Percentiles rank a stretch among this genome's conserved stretches.
These are phyloP conservation scores for Ligustrum vulgare DNA, from an alignment of 257 asterid genomes.

Conservation along the genomic window DNA sequence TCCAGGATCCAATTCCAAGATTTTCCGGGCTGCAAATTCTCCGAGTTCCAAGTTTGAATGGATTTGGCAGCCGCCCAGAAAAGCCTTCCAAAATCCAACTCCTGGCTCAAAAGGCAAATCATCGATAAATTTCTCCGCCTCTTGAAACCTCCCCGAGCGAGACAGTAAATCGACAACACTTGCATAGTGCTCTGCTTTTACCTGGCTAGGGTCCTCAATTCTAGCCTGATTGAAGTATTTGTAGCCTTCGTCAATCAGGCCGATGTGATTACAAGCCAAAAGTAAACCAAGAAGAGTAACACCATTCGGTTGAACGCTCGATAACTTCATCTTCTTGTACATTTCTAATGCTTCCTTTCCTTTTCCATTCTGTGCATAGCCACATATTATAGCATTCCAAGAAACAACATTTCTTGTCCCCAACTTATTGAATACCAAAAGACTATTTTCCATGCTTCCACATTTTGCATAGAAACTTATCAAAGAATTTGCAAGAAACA, in stretches of 20 bases:
- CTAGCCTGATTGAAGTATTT: constrained; percentile 51
- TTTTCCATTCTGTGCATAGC: constrained; percentile 76
- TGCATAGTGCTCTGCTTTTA: constrained; percentile 76
- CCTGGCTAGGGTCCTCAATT: constrained; percentile 31
- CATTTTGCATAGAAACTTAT: constrained; percentile 85
- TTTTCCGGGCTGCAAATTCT: constrained; percentile 52
- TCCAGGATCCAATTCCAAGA: constrained; percentile 62
- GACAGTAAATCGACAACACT: constrained; percentile 76
- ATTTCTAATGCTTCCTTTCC: constrained; percentile 52
- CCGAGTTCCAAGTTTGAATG: constrained; percentile 64
- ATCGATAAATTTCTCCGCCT: constrained; percentile 55
- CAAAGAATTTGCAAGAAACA: constrained; percentile 62
- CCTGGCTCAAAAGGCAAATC: constrained; percentile 83
- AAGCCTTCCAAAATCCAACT: constrained; percentile 84
- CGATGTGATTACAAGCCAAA: constrained; percentile 66
- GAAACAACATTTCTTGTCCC: constrained; percentile 51
- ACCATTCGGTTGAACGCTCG: constrained; percentile 45
- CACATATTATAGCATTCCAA: constrained; percentile 86
- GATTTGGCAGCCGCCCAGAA: constrained; percentile 77
- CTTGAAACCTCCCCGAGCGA: constrained; percentile 71
- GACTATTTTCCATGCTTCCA: constrained; percentile 74
- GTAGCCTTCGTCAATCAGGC: constrained; percentile 64
- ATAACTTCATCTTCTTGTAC: constrained; percentile 44
- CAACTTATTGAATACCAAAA: constrained; percentile 41
- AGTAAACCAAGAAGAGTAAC: constrained; percentile 74